Conservation (phyloP, 129 eudicot genomes). For the Tagetes erecta region DNA sequence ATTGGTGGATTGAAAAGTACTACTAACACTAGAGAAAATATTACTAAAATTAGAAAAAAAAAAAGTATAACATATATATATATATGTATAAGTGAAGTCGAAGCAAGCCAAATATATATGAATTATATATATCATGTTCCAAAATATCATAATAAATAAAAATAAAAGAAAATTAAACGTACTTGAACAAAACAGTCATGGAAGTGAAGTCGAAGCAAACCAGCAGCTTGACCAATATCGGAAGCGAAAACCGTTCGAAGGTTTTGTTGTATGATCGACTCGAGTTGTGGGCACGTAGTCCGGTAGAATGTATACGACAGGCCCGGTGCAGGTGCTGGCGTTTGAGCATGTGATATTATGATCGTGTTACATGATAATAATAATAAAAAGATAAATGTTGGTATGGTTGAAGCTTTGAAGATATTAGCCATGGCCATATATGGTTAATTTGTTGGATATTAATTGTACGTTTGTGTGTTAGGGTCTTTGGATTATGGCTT, state of each 20-base stretch:
- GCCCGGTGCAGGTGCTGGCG: conserved; percentile 24
- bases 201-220: conserved; percentile 44
- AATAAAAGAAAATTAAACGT: background rate
- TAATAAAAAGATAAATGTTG: background rate
- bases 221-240: conserved; percentile 40
- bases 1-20: too few species aligned
- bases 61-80: too few species aligned
- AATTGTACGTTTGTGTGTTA: background rate
- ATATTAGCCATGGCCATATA: conserved; percentile 22
- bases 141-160: background rate
- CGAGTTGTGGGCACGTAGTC: conserved; percentile 29
- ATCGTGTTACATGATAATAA: conserved; percentile 19
- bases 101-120: too few species aligned
- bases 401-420: conserved; percentile 23
- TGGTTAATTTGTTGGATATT: background rate
- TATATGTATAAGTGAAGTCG: too few species aligned
- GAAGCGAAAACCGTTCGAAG: conserved; percentile 27
- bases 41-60: too few species aligned
- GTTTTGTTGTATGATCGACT: conserved; percentile 24
- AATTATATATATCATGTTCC: too few species aligned
- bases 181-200: conserved; percentile 44
- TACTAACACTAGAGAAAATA: too few species aligned
- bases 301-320: conserved; percentile 32
- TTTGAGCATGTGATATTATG: conserved; percentile 23
- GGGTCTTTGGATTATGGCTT: conserved; percentile 18